Conservation (phyloP, 805 yeast genomes). For the Jamesozyma hellenica region DNA sequence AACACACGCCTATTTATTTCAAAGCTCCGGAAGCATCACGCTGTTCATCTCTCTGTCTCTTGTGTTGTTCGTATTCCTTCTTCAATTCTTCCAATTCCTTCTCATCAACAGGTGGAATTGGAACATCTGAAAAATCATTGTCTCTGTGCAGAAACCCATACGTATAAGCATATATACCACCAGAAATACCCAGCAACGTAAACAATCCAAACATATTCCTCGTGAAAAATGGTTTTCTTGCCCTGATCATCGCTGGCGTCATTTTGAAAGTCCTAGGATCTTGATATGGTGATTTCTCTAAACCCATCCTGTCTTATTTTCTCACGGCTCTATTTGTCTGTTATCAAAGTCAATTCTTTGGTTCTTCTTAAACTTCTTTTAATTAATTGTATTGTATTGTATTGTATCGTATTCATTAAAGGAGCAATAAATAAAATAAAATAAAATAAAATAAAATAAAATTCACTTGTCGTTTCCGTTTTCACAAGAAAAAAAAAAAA, state of each 20-base stretch:
- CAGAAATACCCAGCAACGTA: slow-evolving; percentile 51
- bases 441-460: too few relatives aligned
- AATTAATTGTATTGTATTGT: too few relatives aligned
- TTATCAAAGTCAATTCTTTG: too few relatives aligned
- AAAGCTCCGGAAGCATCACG: too few relatives aligned
- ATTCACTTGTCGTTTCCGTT: too few relatives aligned
- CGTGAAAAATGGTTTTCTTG: slow-evolving; percentile 78
- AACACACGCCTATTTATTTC: too few relatives aligned
- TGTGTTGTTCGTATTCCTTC: slow-evolving; percentile 51
- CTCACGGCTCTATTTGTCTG: too few relatives aligned
- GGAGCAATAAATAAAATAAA: too few relatives aligned
- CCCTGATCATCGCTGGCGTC: slow-evolving; percentile 90
- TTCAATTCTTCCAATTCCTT: slow-evolving; percentile 63
- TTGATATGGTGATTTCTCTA: slow-evolving; percentile 38
- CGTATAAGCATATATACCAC: slow-evolving; percentile 57
- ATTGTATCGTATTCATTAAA: too few relatives aligned
- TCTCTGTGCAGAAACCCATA: slow-evolving; percentile 59
- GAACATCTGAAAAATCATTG: slow-evolving; percentile 76
- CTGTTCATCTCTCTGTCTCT: not conserved
- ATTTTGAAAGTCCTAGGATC: slow-evolving; percentile 69
- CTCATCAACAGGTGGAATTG: slow-evolving; percentile 84
- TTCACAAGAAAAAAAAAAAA: too few relatives aligned
- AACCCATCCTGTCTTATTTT: slow-evolving; percentile 10
- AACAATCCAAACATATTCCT: slow-evolving; percentile 58
- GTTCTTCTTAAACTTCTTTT: too few relatives aligned